phyloP scores from a whole-genome alignment of 176 grass and related monocot species.

The Carex parvula region DNA sequence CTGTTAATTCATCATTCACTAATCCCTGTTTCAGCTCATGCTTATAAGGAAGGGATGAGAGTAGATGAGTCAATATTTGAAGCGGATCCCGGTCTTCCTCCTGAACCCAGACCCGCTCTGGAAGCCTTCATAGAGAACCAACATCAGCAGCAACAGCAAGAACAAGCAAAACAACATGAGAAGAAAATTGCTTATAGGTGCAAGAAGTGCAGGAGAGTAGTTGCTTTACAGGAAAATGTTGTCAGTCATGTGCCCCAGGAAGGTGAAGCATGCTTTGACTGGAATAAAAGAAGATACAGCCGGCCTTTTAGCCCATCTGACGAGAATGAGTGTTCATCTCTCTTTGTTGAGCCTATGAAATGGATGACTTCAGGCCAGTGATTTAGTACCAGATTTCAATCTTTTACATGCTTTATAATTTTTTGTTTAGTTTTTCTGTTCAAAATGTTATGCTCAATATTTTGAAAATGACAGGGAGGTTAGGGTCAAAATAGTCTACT shows the following conservation, averaged over 20 bases:
- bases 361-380: slow-evolving; percentile 87
- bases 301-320: slow-evolving; percentile 29
- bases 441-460: not conserved
- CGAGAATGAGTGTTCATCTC: slow-evolving; percentile 71
- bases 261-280: slow-evolving; percentile 69
- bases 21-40: slow-evolving; percentile 39
- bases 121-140: slow-evolving; percentile 22
- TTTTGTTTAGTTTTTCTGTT: not conserved
- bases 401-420: not conserved
- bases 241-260: slow-evolving; percentile 64
- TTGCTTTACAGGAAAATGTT: slow-evolving; percentile 68
- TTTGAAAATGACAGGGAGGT: not conserved
- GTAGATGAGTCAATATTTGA: slow-evolving; percentile 64
- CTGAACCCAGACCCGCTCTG: slow-evolving; percentile 26
- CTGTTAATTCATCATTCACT: not conserved
- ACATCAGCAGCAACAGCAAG: no score
- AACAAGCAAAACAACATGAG: not conserved
- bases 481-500: not conserved
- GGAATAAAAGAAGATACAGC: slow-evolving; percentile 52
- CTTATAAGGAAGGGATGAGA: slow-evolving; percentile 65
- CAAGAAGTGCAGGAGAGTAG: slow-evolving; percentile 79
- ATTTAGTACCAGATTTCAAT: not conserved
- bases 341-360: slow-evolving; percentile 88
- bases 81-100: slow-evolving; percentile 61
- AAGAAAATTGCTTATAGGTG: slow-evolving; percentile 65